Base-by-base conservation (phyloP, 495 filamentous ascomycete species). In the Lichenothelia convexa region DNA sequence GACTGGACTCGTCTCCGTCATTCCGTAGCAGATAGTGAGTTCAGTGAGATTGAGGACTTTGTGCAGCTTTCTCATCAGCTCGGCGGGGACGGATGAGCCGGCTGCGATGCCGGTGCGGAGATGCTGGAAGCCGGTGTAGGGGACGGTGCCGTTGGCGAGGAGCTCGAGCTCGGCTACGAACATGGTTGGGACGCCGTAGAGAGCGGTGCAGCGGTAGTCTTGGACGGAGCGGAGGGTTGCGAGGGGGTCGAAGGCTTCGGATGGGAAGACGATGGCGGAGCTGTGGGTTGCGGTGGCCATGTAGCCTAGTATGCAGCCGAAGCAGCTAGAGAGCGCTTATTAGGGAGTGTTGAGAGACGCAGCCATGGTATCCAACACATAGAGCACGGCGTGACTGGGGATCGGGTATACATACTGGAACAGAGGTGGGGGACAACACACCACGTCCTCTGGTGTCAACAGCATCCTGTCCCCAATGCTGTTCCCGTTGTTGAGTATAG, bases 1-100 rank as follows among this genome's bases (percentile, higher is more conserved):
- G 0, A 93, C 85, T n/a, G 89, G 89, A 32, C 71, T 76, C 0
- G 89, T 97, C 57, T 97, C 89, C 11, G 89, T 97, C 89, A 97
- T 97, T 24, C 85, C 89, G 55, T 97, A 97, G 62, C 89, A 93
- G 46, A 93, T 94, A 0, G 86, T 93, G 37, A 94, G 50, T 20
- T 93, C 80, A 0, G 68, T 73, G 20, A 97, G 59, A 32, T 91
- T 91, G 4, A 94, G 60, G n/a, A 52, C 62, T 23, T 60, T 60
- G 46, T 87, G 80, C 12, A 97, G 51, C 40, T 70, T 75, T 12
- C 72, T 70, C 89, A 97, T 93, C 18, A 97, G 53, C 37, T 81
- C 71, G 3, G 75, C 66, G 0, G 87, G 89, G 15, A 97, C 75
- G 27, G 70, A 79, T 34, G 71, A 78, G 12, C 89, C 89, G 0